Percentiles rank a stretch among this genome's conserved stretches.
phyloP scores from a whole-genome alignment of 164 flowering plant species.

The Magnolia changhungtana region DNA sequence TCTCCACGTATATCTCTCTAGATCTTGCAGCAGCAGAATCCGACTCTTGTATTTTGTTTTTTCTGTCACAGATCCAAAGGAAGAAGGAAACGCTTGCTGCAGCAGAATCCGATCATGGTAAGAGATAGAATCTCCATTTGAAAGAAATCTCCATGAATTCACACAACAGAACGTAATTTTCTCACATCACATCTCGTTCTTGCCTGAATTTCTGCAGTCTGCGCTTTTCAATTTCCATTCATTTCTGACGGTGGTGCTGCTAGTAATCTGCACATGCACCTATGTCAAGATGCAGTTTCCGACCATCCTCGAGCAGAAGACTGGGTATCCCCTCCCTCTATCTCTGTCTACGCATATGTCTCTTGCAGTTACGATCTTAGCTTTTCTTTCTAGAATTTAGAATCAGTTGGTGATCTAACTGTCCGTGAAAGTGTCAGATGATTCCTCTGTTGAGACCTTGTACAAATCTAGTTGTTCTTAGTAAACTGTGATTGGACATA shows the following conservation, averaged over 20 bases:
- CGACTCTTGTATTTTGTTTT: not conserved
- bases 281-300: constrained; percentile 82
- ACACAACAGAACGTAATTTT: not conserved
- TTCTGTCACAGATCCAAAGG: not conserved
- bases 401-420: too few relatives aligned
- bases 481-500: too few relatives aligned
- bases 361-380: too few relatives aligned
- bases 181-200: not conserved
- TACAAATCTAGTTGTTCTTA: too few relatives aligned
- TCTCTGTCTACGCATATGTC: not conserved
- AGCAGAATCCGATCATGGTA: constrained; percentile 5
- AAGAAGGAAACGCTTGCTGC: not conserved
- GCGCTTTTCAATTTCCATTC: constrained; percentile 93
- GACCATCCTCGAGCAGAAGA: constrained; percentile 70
- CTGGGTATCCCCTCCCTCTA: constrained; percentile 43
- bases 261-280: constrained; percentile 79
- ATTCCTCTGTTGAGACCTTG: too few relatives aligned
- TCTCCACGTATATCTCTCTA: not conserved
- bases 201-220: constrained; percentile 40
- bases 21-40: too few relatives aligned
- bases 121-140: not conserved
- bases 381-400: too few relatives aligned
- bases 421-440: too few relatives aligned
- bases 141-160: not conserved
- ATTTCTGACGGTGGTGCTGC: constrained; percentile 67